Evolutionary conservation across 805 yeast species (phyloP), one percentile per base, ranked within the genome.

Genomic region (Wickerhamomyces bovis): DNA sequence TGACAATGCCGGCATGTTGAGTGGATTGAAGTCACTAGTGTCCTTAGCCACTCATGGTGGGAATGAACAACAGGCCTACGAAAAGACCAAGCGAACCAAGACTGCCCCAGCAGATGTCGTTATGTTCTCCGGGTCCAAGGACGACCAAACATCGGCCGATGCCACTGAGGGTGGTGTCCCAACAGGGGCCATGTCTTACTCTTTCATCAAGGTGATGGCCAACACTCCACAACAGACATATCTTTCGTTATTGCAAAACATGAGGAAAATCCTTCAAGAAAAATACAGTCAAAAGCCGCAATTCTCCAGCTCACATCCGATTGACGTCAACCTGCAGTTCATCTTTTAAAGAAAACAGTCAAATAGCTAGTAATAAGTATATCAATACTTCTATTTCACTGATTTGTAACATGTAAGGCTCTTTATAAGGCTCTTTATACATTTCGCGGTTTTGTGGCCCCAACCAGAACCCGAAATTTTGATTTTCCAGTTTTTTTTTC

Each of bases 101-200:
- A 77, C 81, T 53, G 77, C 89, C 0, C 77, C 89, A 1, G 90
- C 92, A 2, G 95, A 87, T 65, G 85, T 82, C 18, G 76, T 87
- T 21, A 76, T 80, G 65, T 68, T 87, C 45, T 80, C 89, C 3
- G 96, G 95, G 6, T 88, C 95, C 54, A 85, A 84, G 61, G 96
- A 87, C 65, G 73, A 77, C 44, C 95, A 87, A 66, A 87, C 95
- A 0, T 77, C 84, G 28, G 95, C 95, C 7, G 95, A 87, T 64
- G 85, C 95, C 0, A 70, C 69, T 19, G 88, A 83, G 59, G 80
- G 78, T 35, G 89, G 90, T 23, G 67, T 65, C 12, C 77, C 81
- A 38, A 85, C 94, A 0, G 96, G 96, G 47, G 96, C 96, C 4
- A 83, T 87, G 86, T 82, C 89, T 21, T 85, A 79, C 67, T 83